Percentiles rank a stretch among this genome's conserved stretches.
These are phyloP conservation scores for Trametes sanguinea DNA, from an alignment of 768 basidiomycete genomes.

Conservation along the genomic window DNA sequence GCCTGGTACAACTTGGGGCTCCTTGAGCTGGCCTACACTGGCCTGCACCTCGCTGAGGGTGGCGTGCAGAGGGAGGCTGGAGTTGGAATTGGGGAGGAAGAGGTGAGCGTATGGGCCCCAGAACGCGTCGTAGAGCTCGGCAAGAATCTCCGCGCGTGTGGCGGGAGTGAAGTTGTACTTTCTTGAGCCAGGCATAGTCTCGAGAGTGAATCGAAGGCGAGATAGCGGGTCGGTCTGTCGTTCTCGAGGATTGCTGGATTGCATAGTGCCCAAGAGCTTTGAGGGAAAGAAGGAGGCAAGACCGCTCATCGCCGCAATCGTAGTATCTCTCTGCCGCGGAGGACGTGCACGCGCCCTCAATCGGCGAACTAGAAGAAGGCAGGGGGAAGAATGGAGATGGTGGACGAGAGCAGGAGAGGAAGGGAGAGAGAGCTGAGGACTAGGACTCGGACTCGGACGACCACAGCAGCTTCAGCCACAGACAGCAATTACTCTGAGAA, in stretches of 20 bases:
- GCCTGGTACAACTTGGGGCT: constrained; percentile 63
- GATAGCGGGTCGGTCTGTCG: constrained; percentile 62
- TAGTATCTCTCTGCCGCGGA: neutral
- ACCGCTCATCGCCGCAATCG: constrained; percentile 39
- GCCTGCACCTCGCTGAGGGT: constrained; percentile 73
- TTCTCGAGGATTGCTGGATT: constrained; percentile 45
- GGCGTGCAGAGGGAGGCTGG: constrained; percentile 60
- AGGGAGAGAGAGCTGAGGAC: neutral
- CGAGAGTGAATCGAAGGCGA: constrained; percentile 73
- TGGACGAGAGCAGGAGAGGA: neutral
- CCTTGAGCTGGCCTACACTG: constrained; percentile 57
- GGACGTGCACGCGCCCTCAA: neutral
- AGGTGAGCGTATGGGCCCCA: constrained; percentile 75
- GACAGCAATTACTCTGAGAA: neutral
- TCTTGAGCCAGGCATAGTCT: constrained; percentile 78
- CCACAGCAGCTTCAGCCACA: neutral
- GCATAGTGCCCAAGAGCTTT: constrained; percentile 56
- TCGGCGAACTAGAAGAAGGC: no score
- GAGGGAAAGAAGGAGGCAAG: constrained; percentile 48
- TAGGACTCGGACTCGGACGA: no score
- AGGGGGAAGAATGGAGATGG: no score
- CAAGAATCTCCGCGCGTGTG: constrained; percentile 78
- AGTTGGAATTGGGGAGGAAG: constrained; percentile 68
- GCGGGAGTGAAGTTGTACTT: constrained; percentile 77
- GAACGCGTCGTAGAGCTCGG: constrained; percentile 79